Conservation (phyloP, 2,329 filamentous ascomycete species). For the Colletotrichum sp. region DNA sequence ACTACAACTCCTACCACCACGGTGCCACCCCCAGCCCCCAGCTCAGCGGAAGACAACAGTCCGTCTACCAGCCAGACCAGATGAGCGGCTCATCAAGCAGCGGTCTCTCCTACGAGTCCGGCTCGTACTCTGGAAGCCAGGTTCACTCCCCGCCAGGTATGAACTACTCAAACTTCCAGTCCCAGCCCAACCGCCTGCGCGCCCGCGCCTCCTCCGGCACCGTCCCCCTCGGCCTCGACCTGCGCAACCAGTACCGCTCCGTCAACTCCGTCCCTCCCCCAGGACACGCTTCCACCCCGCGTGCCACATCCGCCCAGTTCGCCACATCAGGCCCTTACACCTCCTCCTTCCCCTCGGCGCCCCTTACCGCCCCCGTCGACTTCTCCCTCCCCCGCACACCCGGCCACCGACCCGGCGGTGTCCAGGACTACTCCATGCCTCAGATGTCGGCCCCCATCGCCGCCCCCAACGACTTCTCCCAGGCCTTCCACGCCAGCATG, state of each 20-base stretch:
- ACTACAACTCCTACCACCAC: constrained; percentile 60
- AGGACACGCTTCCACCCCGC: constrained; percentile 33
- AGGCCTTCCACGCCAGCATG: constrained; percentile 50
- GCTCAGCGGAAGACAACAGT: constrained; percentile 50
- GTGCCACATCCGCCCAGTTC: constrained; percentile 25
- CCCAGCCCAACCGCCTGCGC: constrained; percentile 50
- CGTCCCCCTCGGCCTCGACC: constrained; percentile 50
- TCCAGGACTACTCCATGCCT: constrained; percentile 55
- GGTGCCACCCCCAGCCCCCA: constrained; percentile 50
- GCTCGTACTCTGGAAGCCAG: constrained; percentile 53
- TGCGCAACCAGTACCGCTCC: constrained; percentile 49
- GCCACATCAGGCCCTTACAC: constrained; percentile 41
- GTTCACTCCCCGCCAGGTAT: constrained; percentile 56
- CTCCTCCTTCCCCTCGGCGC: constrained; percentile 57
- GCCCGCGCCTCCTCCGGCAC: constrained; percentile 55
- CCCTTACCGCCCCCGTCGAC: constrained; percentile 59
- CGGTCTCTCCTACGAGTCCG: constrained; percentile 54
- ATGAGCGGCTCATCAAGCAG: constrained; percentile 45
- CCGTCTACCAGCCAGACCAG: constrained; percentile 56
- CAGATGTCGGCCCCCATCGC: constrained; percentile 62
- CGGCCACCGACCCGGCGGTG: constrained; percentile 36
- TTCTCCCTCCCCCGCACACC: constrained; percentile 53
- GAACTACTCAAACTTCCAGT: constrained; percentile 53
- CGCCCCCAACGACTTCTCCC: constrained; percentile 57
- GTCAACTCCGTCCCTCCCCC: constrained; percentile 35